A percentile compares a stretch with the other conserved stretches of the same genome.
Evolutionary conservation across 805 yeast genomes (phyloP).

Genomic region (Sugiyamaella boreocaroliniensis): DNA sequence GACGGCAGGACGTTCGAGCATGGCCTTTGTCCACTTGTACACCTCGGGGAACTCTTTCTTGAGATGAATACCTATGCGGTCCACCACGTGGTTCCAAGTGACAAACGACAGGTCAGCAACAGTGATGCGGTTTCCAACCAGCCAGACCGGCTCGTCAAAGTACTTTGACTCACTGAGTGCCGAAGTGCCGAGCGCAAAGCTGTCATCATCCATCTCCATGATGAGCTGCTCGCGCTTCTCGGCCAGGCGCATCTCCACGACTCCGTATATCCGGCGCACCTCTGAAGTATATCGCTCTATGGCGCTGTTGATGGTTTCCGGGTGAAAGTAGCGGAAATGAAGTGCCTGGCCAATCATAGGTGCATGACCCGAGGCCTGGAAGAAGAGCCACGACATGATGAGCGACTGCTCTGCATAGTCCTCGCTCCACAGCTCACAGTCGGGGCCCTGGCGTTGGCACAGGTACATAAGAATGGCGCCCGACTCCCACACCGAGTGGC

Average conservation of each 20-base stretch:
- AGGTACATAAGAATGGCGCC: constrained; percentile 85
- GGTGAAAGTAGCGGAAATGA: constrained; percentile 87
- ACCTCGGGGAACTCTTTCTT: constrained; percentile 82
- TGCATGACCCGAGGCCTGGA: constrained; percentile 95
- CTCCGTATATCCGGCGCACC: constrained; percentile 88
- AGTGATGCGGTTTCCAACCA: constrained; percentile 76
- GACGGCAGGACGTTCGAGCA: constrained; percentile 94
- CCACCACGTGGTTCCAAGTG: constrained; percentile 96
- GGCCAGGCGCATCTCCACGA: constrained; percentile 89
- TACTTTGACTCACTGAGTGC: constrained; percentile 78
- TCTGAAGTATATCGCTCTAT: constrained; percentile 88
- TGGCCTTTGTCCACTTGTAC: constrained; percentile 88
- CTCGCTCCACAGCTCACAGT: constrained; percentile 73
- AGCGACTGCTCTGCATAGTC: constrained; percentile 74
- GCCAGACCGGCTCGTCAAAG: constrained; percentile 92
- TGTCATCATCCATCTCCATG: constrained; percentile 85
- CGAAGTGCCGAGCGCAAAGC: constrained; percentile 81
- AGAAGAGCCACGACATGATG: constrained; percentile 82
- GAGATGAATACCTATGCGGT: constrained; percentile 81
- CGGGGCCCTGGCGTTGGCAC: constrained; percentile 54
- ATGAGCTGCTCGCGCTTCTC: constrained; percentile 85
- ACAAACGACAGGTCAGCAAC: constrained; percentile 88
- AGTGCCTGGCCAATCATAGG: constrained; percentile 98
- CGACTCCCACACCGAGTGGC: constrained; percentile 86
- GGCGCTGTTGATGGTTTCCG: constrained; percentile 78